Evolutionary conservation across 345 rosid species (phyloP).

Genomic region (Psidium friedrichsthalianum): DNA sequence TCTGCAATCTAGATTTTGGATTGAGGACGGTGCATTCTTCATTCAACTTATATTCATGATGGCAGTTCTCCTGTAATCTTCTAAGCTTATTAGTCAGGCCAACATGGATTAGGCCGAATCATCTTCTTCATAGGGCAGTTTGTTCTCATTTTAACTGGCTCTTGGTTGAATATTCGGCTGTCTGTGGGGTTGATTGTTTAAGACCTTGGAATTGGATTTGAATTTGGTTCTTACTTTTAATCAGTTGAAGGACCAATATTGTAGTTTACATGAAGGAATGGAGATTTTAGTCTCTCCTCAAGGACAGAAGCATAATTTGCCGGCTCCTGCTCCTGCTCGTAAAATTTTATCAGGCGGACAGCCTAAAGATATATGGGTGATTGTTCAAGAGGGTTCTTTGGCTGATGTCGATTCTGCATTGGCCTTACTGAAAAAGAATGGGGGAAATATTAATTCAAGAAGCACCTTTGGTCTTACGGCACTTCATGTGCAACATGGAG

Average conservation of each 20-base stretch:
- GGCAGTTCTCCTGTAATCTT: neutral
- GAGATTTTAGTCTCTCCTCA: slow-evolving; percentile 51
- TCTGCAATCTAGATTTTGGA: neutral
- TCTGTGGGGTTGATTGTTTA: neutral
- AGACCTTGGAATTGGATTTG: neutral
- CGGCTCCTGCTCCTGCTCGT: slow-evolving; percentile 26
- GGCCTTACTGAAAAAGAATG: slow-evolving; percentile 60
- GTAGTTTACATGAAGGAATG: slow-evolving; percentile 12
- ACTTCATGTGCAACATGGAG: slow-evolving; percentile 93
- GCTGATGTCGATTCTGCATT: slow-evolving; percentile 71
- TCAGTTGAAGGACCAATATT: neutral
- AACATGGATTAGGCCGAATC: neutral
- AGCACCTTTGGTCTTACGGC: slow-evolving; percentile 75
- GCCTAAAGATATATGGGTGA: slow-evolving; percentile 70
- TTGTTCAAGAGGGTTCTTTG: slow-evolving; percentile 72
- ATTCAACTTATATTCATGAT: neutral
- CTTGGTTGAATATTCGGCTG: neutral
- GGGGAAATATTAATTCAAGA: slow-evolving; percentile 66
- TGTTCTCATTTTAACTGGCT: neutral
- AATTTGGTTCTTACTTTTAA: neutral
- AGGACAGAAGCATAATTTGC: slow-evolving; percentile 44
- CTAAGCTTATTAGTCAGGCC: neutral
- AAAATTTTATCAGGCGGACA: slow-evolving; percentile 27
- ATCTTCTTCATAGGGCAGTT: neutral
- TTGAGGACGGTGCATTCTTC: neutral